Evolutionary conservation across 805 yeast genomes (phyloP).

Genomic region (Spathaspora hagerdaliae): DNA sequence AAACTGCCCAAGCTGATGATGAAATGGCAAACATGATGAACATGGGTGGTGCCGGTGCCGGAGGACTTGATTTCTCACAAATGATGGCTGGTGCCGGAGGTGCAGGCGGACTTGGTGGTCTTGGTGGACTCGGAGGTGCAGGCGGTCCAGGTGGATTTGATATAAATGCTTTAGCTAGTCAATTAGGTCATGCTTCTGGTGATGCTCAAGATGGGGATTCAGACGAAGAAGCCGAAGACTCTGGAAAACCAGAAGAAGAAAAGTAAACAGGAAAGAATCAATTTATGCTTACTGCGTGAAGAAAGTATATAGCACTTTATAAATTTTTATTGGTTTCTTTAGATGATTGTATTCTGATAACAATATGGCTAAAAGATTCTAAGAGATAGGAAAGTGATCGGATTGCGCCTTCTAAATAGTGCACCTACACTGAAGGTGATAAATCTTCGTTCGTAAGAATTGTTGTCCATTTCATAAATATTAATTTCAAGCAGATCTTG

Average conservation of each 20-base stretch:
- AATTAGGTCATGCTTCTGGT: slow-evolving; percentile 40
- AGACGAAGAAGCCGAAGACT: slow-evolving; percentile 20
- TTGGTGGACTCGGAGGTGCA: slow-evolving; percentile 23
- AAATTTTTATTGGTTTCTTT: background rate
- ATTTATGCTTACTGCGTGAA: background rate
- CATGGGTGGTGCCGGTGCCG: slow-evolving; percentile 31
- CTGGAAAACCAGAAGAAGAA: slow-evolving; percentile 1
- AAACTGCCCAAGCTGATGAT: slow-evolving; percentile 45
- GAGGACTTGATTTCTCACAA: slow-evolving; percentile 31
- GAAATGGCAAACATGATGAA: slow-evolving; percentile 26
- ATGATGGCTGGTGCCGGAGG: slow-evolving; percentile 32
- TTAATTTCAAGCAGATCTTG: background rate
- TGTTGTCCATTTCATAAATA: slow-evolving; percentile 5
- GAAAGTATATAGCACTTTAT: background rate
- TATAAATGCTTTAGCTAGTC: slow-evolving; percentile 36
- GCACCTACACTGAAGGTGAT: background rate
- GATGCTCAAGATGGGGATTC: slow-evolving; percentile 17
- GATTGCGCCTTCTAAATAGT: background rate
- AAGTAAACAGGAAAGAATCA: background rate
- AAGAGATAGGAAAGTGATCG: too few relatives aligned
- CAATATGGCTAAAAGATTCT: background rate
- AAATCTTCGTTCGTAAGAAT: background rate
- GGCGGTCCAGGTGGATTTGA: slow-evolving; percentile 27
- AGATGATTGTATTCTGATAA: background rate
- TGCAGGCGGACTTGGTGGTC: slow-evolving; percentile 22